Evolutionary conservation across 2,329 filamentous ascomycete genomes (phyloP).

Genomic region (Calonectria fujianensis): DNA sequence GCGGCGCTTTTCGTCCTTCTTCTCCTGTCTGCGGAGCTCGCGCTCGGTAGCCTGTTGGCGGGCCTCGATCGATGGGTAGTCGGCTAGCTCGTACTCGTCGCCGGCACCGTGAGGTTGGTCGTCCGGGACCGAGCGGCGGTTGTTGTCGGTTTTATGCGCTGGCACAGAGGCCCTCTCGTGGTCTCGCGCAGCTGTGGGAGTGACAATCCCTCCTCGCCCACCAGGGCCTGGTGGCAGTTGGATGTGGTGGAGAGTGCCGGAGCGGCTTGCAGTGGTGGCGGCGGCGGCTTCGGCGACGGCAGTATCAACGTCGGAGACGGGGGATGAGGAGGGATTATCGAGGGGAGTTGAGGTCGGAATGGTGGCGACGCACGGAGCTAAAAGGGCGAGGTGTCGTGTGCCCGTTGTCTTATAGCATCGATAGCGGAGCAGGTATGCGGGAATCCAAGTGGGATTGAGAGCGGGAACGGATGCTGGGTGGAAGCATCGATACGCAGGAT

Average conservation of each 20-base stretch:
- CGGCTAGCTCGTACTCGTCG: slow-evolving; percentile 64
- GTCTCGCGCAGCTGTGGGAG: slow-evolving; percentile 41
- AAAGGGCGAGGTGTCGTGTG: slow-evolving; percentile 40
- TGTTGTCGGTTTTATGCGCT: slow-evolving; percentile 37
- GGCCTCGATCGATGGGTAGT: slow-evolving; percentile 60
- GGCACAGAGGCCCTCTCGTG: slow-evolving; percentile 29
- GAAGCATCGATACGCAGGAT: slow-evolving; percentile 25
- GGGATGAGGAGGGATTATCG: slow-evolving; percentile 63
- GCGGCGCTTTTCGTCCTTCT: slow-evolving; percentile 78
- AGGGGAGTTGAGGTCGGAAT: slow-evolving; percentile 57
- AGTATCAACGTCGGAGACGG: slow-evolving; percentile 46
- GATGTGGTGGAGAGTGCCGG: slow-evolving; percentile 46
- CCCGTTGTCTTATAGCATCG: slow-evolving; percentile 32
- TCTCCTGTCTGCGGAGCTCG: slow-evolving; percentile 62
- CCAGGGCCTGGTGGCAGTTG: slow-evolving; percentile 51
- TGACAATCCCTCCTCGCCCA: slow-evolving; percentile 62
- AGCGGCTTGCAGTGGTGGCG: slow-evolving; percentile 31
- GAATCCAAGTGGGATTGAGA: slow-evolving; percentile 22
- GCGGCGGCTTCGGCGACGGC: slow-evolving; percentile 37
- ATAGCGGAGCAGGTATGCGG: slow-evolving; percentile 31
- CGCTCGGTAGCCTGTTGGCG: slow-evolving; percentile 57
- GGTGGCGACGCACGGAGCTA: slow-evolving; percentile 52
- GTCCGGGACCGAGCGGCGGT: slow-evolving; percentile 19
- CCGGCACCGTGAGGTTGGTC: slow-evolving; percentile 30
- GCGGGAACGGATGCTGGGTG: slow-evolving; percentile 27